A percentile compares a stretch with the other conserved stretches of the same genome.
phyloP scores from a whole-genome alignment of 2,329 filamentous ascomycete species.

The Ophiocordyceps camponoti-saundersi region DNA sequence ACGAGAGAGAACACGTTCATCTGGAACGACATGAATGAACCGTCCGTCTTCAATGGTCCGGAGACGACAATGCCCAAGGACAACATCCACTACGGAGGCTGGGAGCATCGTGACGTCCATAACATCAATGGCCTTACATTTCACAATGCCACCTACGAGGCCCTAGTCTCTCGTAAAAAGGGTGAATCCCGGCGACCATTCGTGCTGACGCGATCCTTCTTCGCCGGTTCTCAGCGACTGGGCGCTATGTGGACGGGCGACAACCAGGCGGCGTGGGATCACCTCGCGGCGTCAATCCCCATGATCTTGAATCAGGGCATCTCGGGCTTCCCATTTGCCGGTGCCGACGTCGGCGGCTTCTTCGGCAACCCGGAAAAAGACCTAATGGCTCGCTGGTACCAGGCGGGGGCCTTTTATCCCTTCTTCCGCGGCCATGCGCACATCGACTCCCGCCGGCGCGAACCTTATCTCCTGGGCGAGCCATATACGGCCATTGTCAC shows the following conservation, averaged over 20 bases:
- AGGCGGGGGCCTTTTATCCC: constrained; percentile 89
- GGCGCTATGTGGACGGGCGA: constrained; percentile 99
- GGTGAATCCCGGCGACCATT: constrained; percentile 78
- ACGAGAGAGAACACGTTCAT: constrained; percentile 76
- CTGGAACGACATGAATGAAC: constrained; percentile 99
- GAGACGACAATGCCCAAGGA: constrained; percentile 99
- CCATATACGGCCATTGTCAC: constrained; percentile 78
- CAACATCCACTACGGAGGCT: constrained; percentile 77
- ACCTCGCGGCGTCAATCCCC: constrained; percentile 74
- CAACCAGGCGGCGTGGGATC: constrained; percentile 85
- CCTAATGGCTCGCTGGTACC: constrained; percentile 86
- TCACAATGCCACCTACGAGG: constrained; percentile 84
- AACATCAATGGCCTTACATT: constrained; percentile 93
- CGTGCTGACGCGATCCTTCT: constrained; percentile 84
- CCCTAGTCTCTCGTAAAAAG: constrained; percentile 67
- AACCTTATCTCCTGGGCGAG: constrained; percentile 77
- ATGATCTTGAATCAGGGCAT: constrained; percentile 92
- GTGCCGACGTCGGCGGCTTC: constrained; percentile 93
- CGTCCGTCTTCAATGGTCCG: constrained; percentile 94
- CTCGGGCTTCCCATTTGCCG: constrained; percentile 81
- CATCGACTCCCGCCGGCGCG: constrained; percentile 84
- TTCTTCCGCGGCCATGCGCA: constrained; percentile 97
- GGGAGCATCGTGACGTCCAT: constrained; percentile 95
- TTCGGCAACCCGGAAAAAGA: constrained; percentile 94
- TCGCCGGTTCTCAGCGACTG: constrained; percentile 71